Conservation (phyloP, 345 rosid genomes). For the Clarkia xantiana region DNA sequence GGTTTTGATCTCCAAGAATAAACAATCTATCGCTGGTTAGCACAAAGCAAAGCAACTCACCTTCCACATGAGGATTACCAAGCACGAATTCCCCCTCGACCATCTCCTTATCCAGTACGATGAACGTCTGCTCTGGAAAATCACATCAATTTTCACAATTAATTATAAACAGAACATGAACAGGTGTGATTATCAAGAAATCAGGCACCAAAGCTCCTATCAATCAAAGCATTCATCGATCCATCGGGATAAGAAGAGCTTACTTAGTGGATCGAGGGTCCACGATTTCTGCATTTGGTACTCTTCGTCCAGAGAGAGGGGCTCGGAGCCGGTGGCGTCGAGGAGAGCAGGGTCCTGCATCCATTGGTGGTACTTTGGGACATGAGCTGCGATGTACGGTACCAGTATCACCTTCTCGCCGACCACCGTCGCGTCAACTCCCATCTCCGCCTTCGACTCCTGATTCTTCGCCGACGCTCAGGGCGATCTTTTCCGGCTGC, state of each 20-base stretch:
- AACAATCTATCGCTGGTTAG: not conserved
- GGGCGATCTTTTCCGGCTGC: too few relatives aligned
- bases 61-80: slow-evolving; percentile 63
- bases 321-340: slow-evolving; percentile 78
- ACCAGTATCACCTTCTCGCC: slow-evolving; percentile 67
- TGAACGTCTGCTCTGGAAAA: slow-evolving; percentile 76
- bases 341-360: slow-evolving; percentile 84
- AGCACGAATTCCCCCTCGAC: slow-evolving; percentile 36
- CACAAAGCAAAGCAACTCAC: slow-evolving; percentile 12
- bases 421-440: slow-evolving; percentile 47
- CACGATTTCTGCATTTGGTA: slow-evolving; percentile 75
- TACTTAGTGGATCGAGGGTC: slow-evolving; percentile 84
- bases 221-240: not conserved
- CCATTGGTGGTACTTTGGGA: slow-evolving; percentile 72
- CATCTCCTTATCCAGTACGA: slow-evolving; percentile 63
- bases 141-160: slow-evolving; percentile 3
- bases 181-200: not conserved
- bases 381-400: slow-evolving; percentile 73
- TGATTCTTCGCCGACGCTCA: not conserved
- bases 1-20: too few relatives aligned
- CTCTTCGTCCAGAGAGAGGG: slow-evolving; percentile 71
- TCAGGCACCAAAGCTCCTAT: not conserved
- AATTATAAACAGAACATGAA: slow-evolving; percentile 2
- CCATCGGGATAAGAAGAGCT: slow-evolving; percentile 6
- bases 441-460: slow-evolving; percentile 9